Conservation (phyloP, 352 stramenopile genomes). For the Globisporangium rhizosaccharum region DNA sequence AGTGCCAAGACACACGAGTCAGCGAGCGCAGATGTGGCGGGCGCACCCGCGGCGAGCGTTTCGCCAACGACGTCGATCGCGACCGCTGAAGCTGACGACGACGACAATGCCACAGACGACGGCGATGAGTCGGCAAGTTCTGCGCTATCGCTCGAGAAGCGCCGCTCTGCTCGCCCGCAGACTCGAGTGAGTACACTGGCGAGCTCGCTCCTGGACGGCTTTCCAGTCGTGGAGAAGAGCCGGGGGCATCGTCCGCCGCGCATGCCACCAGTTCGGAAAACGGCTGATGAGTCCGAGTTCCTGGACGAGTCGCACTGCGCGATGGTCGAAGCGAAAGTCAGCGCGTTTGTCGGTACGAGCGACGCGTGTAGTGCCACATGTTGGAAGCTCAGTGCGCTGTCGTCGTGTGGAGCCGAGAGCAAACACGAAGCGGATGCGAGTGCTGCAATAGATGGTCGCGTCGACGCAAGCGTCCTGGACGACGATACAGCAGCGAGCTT, state of each 20-base stretch:
- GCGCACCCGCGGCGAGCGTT: not conserved
- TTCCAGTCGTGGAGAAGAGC: slow-evolving; percentile 13
- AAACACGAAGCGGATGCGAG: not conserved
- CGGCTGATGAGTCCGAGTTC: slow-evolving; percentile 55
- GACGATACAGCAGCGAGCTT: not conserved
- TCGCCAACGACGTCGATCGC: not conserved
- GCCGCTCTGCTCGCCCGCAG: slow-evolving; percentile 47
- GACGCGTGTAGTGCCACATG: slow-evolving; percentile 35
- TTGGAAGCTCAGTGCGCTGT: slow-evolving; percentile 23
- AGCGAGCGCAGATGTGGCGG: not conserved
- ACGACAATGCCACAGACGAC: not conserved
- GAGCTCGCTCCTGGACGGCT: slow-evolving; percentile 44
- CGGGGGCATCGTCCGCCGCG: slow-evolving; percentile 21
- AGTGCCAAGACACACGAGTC: not conserved
- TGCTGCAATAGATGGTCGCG: not conserved
- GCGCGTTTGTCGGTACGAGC: slow-evolving; percentile 25
- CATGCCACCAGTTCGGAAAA: slow-evolving; percentile 19
- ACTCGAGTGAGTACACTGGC: slow-evolving; percentile 56
- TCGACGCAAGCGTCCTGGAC: not conserved
- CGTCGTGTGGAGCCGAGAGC: not conserved
- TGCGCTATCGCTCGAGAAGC: slow-evolving; percentile 27
- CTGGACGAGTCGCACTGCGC: slow-evolving; percentile 52
- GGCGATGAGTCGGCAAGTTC: slow-evolving; percentile 8
- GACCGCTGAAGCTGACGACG: not conserved
- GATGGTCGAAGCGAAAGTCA: slow-evolving; percentile 36